Conservation (phyloP, 2,329 filamentous ascomycete genomes). For the Fusarium coicis region DNA sequence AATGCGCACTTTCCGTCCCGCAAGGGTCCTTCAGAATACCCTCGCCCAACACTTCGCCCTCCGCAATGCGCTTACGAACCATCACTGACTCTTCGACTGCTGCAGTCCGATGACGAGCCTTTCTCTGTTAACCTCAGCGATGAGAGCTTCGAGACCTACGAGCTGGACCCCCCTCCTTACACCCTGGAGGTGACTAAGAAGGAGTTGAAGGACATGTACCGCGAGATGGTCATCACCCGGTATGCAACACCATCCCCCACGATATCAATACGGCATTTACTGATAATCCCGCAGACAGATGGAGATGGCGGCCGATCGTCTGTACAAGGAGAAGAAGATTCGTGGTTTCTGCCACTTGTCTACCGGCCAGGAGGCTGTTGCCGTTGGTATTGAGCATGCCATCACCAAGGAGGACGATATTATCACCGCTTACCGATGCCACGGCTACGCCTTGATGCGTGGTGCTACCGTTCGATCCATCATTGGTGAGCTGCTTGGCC, state of each 20-base stretch:
- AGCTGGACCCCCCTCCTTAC: constrained; percentile 95
- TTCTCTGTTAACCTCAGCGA: constrained; percentile 94
- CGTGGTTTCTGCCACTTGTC: constrained; percentile 99
- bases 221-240: constrained; percentile 95
- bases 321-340: constrained; percentile 99
- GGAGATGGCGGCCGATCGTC: constrained; percentile 98
- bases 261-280: constrained; percentile 20
- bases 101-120: constrained; percentile 89
- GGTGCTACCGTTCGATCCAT: constrained; percentile 90
- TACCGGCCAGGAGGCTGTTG: constrained; percentile 96
- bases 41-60: neutral
- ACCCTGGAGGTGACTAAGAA: constrained; percentile 94
- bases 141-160: constrained; percentile 99
- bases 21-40: constrained; percentile 6
- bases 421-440: constrained; percentile 98
- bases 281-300: constrained; percentile 77
- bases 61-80: neutral
- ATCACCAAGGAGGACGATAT: constrained; percentile 91
- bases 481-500: constrained; percentile 94
- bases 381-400: constrained; percentile 95
- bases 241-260: constrained; percentile 59
- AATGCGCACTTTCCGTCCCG: constrained; percentile 40
- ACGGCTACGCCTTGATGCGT: constrained; percentile 98
- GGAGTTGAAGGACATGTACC: constrained; percentile 99
- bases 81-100: constrained; percentile 28